Conservation (phyloP, 345 rosid species). For the Arabidopsis arenosa region DNA sequence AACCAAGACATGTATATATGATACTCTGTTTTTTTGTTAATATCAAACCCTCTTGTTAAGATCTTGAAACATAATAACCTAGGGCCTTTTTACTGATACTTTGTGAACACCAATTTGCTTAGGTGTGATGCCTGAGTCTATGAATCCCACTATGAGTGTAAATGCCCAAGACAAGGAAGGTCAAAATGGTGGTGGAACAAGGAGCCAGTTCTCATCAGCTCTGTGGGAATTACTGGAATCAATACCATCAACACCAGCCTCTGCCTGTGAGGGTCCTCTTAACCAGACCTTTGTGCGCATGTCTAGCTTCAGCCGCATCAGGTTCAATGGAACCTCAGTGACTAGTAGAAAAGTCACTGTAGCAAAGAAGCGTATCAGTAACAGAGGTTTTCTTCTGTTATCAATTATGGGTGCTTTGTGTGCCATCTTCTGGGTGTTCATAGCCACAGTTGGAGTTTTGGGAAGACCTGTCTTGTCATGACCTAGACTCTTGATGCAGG, state of each 20-base stretch:
- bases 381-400: constrained; percentile 55
- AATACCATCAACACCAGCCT: constrained; percentile 86
- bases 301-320: constrained; percentile 81
- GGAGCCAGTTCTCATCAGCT: constrained; percentile 63
- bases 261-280: constrained; percentile 77
- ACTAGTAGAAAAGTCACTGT: constrained; percentile 33
- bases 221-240: constrained; percentile 85
- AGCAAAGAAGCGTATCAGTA: constrained; percentile 50
- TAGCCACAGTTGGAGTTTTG: constrained; percentile 53
- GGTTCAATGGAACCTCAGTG: constrained; percentile 47
- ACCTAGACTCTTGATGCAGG: constrained; percentile 14
- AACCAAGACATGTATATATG: constrained; percentile 16
- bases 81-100: constrained; percentile 14
- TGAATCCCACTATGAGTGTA: constrained; percentile 18
- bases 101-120: constrained; percentile 13
- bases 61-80: neutral
- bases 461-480: constrained; percentile 39
- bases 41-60: constrained; percentile 13
- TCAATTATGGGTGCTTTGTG: constrained; percentile 65
- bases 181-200: constrained; percentile 39
- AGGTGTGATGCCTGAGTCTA: constrained; percentile 38
- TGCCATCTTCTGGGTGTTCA: constrained; percentile 68
- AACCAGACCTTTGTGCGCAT: constrained; percentile 78
- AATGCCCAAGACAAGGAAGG: constrained; percentile 27
- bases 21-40: constrained; percentile 10